These are phyloP conservation scores for Plasmodium chabaudi DNA, from an alignment of 169 alveolate genomes.

Conservation along the genomic window DNA sequence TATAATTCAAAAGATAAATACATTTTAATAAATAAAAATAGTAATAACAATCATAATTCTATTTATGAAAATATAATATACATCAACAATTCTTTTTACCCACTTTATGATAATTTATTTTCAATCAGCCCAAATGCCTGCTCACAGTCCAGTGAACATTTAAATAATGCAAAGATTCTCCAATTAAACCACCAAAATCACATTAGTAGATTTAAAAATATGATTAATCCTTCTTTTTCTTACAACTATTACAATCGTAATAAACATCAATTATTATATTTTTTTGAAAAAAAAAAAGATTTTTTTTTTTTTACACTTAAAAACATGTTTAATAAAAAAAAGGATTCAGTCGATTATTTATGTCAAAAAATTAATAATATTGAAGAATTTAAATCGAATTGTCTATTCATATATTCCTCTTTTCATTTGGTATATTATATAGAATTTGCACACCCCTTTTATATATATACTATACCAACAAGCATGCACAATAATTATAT, in stretches of 20 bases:
- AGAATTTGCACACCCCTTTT: constrained; percentile 62
- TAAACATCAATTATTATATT: background rate
- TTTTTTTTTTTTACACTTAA: constrained; percentile 3
- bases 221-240: background rate
- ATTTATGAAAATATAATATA: constrained; percentile 29
- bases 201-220: constrained; percentile 10
- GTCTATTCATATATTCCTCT: constrained; percentile 21
- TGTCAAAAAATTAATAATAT: background rate
- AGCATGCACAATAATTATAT: constrained; percentile 10
- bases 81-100: constrained; percentile 7
- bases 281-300: background rate
- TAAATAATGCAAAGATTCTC: background rate
- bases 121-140: constrained; percentile 16
- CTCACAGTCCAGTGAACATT: background rate
- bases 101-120: background rate
- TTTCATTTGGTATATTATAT: constrained; percentile 6
- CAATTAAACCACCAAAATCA: background rate
- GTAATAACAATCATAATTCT: background rate
- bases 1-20: constrained; percentile 7
- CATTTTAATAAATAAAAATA: constrained; percentile 16
- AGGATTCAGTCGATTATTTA: constrained; percentile 9
- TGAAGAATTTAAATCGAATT: background rate
- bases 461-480: constrained; percentile 21
- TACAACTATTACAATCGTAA: background rate
- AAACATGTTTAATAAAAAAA: background rate